Evolutionary conservation across 2,329 filamentous ascomycete genomes (phyloP).

Genomic region (Pseudogymnoascus sp.): DNA sequence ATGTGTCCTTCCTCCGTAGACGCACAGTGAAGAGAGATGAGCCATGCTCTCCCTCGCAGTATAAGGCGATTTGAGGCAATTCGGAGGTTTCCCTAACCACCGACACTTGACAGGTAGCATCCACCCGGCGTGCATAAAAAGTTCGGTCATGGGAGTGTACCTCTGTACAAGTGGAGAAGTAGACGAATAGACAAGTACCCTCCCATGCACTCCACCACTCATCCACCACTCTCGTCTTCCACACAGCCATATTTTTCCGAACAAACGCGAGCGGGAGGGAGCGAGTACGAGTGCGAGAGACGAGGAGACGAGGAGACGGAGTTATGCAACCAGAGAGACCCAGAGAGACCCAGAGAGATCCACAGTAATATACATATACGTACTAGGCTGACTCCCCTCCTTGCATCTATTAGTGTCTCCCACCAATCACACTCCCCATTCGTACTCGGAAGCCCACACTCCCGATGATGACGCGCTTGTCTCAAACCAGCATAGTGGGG

Average conservation of each 20-base stretch:
- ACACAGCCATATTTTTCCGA: not conserved
- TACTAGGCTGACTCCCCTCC: not conserved
- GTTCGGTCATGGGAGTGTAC: not conserved
- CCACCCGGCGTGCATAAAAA: not conserved
- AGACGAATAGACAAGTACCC: not conserved
- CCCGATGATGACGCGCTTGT: not conserved
- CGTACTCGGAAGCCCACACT: not conserved
- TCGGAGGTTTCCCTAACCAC: slow-evolving; percentile 6
- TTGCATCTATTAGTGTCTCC: no score
- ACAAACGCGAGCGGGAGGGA: not conserved
- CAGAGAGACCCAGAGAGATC: not conserved
- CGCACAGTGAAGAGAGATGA: no score
- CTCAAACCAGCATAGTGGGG: not conserved
- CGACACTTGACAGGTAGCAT: not conserved
- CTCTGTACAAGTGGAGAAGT: not conserved
- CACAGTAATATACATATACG: not conserved
- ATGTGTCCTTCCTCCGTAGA: no score
- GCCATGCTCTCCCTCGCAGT: no score
- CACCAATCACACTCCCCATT: not conserved
- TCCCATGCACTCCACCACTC: not conserved
- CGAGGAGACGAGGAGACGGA: not conserved
- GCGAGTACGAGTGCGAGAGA: not conserved
- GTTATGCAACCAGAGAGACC: not conserved
- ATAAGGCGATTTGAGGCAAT: not conserved
- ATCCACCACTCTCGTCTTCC: not conserved